These are phyloP conservation scores for Helianthus tuberosus DNA, from an alignment of 129 eudicot species.

Conservation along the genomic window DNA sequence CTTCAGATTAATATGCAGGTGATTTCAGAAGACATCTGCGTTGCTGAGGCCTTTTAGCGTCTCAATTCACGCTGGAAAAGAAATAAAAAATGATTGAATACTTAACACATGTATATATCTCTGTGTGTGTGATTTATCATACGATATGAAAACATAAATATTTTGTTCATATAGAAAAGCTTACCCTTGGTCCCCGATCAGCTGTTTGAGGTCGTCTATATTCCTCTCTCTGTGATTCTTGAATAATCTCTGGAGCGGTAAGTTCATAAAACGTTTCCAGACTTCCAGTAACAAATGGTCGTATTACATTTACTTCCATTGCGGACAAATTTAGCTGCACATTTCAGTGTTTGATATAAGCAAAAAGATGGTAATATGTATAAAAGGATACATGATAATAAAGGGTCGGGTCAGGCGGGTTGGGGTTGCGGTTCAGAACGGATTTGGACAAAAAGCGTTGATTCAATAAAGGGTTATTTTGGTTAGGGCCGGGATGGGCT, in stretches of 20 bases:
- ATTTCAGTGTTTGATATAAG: slow-evolving; percentile 14
- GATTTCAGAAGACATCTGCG: background rate
- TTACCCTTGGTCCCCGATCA: slow-evolving; percentile 90
- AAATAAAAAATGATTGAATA: background rate
- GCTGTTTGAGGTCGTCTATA: slow-evolving; percentile 61
- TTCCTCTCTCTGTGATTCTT: slow-evolving; percentile 59
- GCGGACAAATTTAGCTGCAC: slow-evolving; percentile 86
- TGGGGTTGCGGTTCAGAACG: too few species aligned
- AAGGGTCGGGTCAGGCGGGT: too few species aligned
- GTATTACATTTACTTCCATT: slow-evolving; percentile 96
- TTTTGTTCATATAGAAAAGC: slow-evolving; percentile 15
- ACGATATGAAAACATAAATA: background rate
- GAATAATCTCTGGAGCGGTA: slow-evolving; percentile 76
- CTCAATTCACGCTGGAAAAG: slow-evolving; percentile 64
- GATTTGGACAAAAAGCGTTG: too few species aligned
- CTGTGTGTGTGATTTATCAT: slow-evolving; percentile 2
- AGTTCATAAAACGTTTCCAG: slow-evolving; percentile 84
- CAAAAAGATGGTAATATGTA: slow-evolving; percentile 1
- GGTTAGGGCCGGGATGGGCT: too few species aligned
- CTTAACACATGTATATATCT: background rate
- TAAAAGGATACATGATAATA: background rate
- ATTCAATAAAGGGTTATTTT: too few species aligned
- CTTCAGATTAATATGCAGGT: slow-evolving; percentile 15
- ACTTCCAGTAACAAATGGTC: slow-evolving; percentile 81
- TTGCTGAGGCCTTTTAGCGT: slow-evolving; percentile 27